These are phyloP conservation scores for Funneliformis geosporum DNA, from an alignment of 192 early-diverging fungal genomes.

Conservation along the genomic window DNA sequence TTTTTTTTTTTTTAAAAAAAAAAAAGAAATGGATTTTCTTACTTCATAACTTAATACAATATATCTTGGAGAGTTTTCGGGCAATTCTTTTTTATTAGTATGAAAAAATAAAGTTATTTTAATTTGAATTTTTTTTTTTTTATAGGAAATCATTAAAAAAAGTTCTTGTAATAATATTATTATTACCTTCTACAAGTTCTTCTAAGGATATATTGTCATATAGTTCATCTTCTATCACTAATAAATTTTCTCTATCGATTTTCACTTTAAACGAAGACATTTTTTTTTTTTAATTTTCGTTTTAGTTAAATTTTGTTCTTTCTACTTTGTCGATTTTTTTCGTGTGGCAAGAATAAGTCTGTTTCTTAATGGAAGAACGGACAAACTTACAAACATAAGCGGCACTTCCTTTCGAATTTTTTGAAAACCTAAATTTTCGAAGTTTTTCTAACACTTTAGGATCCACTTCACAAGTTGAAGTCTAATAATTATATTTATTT, in stretches of 20 bases:
- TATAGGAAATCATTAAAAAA: too few species aligned
- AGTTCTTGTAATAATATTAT: background rate
- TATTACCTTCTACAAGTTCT: constrained; percentile 55
- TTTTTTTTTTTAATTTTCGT: background rate
- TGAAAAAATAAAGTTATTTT: too few species aligned
- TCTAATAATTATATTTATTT: background rate
- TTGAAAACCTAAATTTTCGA: constrained; percentile 54
- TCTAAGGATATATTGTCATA: constrained; percentile 51
- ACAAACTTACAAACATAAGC: constrained; percentile 53
- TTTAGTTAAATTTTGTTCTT: background rate
- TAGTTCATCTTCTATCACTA: constrained; percentile 51
- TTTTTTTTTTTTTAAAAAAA: constrained; percentile 6
- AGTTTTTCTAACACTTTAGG: constrained; percentile 48
- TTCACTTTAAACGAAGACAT: constrained; percentile 36
- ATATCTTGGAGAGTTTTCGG: constrained; percentile 68
- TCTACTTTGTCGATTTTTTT: too few species aligned
- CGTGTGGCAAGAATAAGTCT: too few species aligned
- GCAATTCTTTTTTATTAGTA: constrained; percentile 43
- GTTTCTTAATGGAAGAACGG: too few species aligned
- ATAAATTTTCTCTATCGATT: constrained; percentile 47
- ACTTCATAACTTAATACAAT: constrained; percentile 60
- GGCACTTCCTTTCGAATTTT: constrained; percentile 51
- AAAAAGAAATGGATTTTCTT: constrained; percentile 5
- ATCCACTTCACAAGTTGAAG: constrained; percentile 55
- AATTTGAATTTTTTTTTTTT: too few species aligned